A percentile compares a stretch with the other conserved stretches of the same genome.
These are phyloP conservation scores for Trichoderma sp. DNA, from an alignment of 2,329 filamentous ascomycete species.

Conservation along the genomic window DNA sequence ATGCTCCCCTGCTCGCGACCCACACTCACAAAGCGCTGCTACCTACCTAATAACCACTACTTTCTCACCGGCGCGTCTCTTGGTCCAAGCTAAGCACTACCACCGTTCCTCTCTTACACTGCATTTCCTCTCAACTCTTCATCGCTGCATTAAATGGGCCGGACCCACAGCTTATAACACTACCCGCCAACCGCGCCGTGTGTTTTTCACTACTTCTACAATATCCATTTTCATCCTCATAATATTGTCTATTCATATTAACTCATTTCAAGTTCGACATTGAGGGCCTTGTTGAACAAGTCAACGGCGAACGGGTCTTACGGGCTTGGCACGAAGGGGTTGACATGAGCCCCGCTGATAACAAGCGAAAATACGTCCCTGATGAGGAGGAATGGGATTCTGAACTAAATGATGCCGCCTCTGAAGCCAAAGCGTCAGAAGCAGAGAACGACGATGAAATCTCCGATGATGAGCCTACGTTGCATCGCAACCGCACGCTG, in stretches of 20 bases:
- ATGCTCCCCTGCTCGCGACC: not conserved
- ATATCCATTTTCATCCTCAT: not conserved
- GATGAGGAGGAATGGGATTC: constrained; percentile 40
- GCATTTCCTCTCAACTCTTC: not conserved
- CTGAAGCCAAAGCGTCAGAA: constrained; percentile 38
- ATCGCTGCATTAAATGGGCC: not conserved
- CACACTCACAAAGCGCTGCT: not conserved
- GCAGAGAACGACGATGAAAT: constrained; percentile 33
- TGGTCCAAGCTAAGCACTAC: not conserved
- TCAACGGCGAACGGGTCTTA: constrained; percentile 42
- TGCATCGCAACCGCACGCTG: constrained; percentile 29
- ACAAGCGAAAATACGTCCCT: constrained; percentile 41
- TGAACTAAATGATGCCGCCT: constrained; percentile 33
- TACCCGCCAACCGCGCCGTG: not conserved
- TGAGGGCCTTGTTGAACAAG: constrained; percentile 38
- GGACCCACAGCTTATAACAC: not conserved
- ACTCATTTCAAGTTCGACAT: constrained; percentile 38
- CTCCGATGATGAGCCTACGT: constrained; percentile 16
- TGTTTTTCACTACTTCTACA: not conserved
- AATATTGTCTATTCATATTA: not conserved
- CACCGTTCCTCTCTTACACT: not conserved
- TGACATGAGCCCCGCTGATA: constrained; percentile 29
- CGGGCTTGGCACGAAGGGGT: constrained; percentile 26
- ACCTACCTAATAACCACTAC: not conserved
- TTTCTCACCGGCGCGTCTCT: constrained; percentile 4